A percentile compares a stretch with the other conserved stretches of the same genome.
These are phyloP conservation scores for Cucurbita maxima DNA, from an alignment of 306 rosid genomes.

Conservation along the genomic window DNA sequence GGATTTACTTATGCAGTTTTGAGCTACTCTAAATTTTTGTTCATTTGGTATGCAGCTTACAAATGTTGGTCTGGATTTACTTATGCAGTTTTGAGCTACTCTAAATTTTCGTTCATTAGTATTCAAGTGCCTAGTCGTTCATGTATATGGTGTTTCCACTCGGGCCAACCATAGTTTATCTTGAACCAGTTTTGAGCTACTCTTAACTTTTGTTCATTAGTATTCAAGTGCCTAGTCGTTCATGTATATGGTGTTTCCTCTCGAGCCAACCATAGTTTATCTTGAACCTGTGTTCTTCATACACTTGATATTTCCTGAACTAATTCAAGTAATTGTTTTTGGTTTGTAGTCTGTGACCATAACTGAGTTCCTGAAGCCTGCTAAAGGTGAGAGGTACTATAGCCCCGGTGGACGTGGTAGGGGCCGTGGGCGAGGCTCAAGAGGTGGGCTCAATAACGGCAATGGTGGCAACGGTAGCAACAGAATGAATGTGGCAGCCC, in stretches of 20 bases:
- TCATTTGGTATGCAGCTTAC: background rate
- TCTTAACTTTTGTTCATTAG: no score
- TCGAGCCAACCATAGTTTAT: background rate
- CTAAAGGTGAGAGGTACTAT: constrained; percentile 59
- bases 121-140: background rate
- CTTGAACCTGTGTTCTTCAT: background rate
- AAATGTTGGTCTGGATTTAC: background rate
- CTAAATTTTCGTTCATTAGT: background rate
- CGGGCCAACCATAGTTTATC: background rate
- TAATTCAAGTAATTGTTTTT: background rate
- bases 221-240: background rate
- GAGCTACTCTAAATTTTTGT: background rate
- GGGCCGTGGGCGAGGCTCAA: constrained; percentile 71
- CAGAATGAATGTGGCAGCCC: constrained; percentile 35
- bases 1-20: background rate
- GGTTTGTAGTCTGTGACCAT: constrained; percentile 55
- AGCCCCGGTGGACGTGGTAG: constrained; percentile 59
- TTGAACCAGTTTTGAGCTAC: no score
- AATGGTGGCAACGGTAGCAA: constrained; percentile 30
- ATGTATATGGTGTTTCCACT: background rate
- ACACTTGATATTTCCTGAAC: background rate
- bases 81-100: background rate
- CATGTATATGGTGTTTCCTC: background rate
- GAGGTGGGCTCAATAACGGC: constrained; percentile 44
- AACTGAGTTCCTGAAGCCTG: constrained; percentile 84